phyloP scores from a whole-genome alignment of 2,329 filamentous ascomycete species.

The Huntiella bhutanensis region DNA sequence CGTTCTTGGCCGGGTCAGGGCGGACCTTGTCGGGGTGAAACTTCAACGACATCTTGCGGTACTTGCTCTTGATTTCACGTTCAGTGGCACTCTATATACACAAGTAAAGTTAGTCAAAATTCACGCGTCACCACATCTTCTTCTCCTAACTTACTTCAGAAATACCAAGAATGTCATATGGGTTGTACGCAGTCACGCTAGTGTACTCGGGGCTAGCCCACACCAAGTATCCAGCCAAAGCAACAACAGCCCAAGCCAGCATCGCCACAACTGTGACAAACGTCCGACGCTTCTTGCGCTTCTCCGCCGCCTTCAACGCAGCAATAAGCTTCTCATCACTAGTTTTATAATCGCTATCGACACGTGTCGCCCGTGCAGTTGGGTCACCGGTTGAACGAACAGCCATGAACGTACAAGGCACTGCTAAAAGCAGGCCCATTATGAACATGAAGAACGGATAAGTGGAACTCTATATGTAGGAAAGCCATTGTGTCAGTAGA shows the following conservation, averaged over 20 bases:
- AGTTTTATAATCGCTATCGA: constrained; percentile 46
- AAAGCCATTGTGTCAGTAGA: not conserved
- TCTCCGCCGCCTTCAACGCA: constrained; percentile 64
- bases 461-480: constrained; percentile 31
- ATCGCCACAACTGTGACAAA: constrained; percentile 66
- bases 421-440: constrained; percentile 79
- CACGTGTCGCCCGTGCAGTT: constrained; percentile 29
- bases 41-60: constrained; percentile 68
- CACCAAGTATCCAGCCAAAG: constrained; percentile 83
- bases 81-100: constrained; percentile 51
- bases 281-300: constrained; percentile 72
- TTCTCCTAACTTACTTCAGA: constrained; percentile 40
- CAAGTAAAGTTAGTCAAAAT: not conserved
- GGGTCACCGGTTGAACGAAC: constrained; percentile 22
- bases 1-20: constrained; percentile 70
- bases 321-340: constrained; percentile 71
- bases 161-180: constrained; percentile 82
- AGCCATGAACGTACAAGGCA: constrained; percentile 68
- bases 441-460: constrained; percentile 82
- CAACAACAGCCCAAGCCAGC: constrained; percentile 66
- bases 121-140: not conserved
- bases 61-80: constrained; percentile 80
- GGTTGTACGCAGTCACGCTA: constrained; percentile 67
- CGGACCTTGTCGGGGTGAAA: constrained; percentile 86
- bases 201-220: constrained; percentile 24